Evolutionary conservation across 1,139 yeast species (phyloP), one percentile per base, ranked within the genome.

Genomic region (Candida anutae): DNA sequence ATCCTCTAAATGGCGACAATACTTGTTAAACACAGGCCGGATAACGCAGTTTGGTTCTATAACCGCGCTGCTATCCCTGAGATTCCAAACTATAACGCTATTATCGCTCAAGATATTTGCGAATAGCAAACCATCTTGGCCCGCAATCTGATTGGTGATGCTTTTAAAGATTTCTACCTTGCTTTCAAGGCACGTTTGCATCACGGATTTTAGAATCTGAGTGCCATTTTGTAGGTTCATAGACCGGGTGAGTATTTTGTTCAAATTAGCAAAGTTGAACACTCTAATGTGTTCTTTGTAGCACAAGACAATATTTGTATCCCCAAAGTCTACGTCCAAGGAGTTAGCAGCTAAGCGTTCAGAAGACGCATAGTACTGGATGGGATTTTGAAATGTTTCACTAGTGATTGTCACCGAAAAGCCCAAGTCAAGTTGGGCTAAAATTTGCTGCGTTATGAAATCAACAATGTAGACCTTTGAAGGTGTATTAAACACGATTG

Each of bases 281-380:
- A 53, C 60, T 16, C 47, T 43, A 21, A 69, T 45, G 10, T 38
- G 35, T 2, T 38, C 23, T 2, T 37, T 46, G 32, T 48, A 44
- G 31, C 58, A 43, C 4, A 67, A 22, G 1, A 68, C 44, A 4
- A 68, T 45, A 33, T 58, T 58, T 25, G 48, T 45, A 15, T 69
- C 74, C 2, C 74, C 79, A 42, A 68, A 74, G 49, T 79, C 88
- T 17, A 73, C 69, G 27, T 61, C 58, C 32, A 67, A 22, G 11
- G 28, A 29, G 27, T 39, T 39, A 6, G 30, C 25, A 16, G 24
- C 11, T 12, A 24, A 21, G 2, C 25, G 24, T 4, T 26, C 21
- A 10, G 40, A 39, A 22, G 25, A 28, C 23, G 29, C 38, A 15
- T 24, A 12, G 15, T 29, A 27, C 16, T 25, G 16, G 5, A 29